Percentiles rank a stretch among this genome's conserved stretches.
Evolutionary conservation across 2,329 filamentous ascomycete species (phyloP).

Genomic region (Fusarium bulbicola): DNA sequence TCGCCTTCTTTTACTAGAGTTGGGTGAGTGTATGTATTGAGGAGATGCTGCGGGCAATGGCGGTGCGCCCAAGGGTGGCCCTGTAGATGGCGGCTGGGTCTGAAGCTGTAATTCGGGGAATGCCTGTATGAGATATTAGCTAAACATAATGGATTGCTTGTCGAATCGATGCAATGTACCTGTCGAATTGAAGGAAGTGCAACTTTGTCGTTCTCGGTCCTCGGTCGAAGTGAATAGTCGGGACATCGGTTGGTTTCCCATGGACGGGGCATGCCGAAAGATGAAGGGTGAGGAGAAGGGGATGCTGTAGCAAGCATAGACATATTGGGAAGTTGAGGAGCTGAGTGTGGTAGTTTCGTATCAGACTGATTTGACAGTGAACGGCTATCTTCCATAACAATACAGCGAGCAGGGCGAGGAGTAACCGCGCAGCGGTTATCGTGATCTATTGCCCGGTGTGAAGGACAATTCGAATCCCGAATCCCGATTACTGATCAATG

Average conservation of each 20-base stretch:
- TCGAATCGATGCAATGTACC: conserved; percentile 47
- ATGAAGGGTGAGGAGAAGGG: conserved; percentile 52
- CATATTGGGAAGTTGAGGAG: conserved; percentile 52
- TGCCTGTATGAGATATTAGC: conserved; percentile 48
- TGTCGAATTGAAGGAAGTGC: conserved; percentile 63
- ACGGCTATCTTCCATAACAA: conserved; percentile 55
- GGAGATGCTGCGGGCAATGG: conserved; percentile 49
- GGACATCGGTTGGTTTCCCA: conserved; percentile 51
- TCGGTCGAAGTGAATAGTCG: conserved; percentile 49
- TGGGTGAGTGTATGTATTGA: conserved; percentile 61
- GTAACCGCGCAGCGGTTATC: conserved; percentile 34
- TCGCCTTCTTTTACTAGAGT: conserved; percentile 58
- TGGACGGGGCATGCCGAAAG: conserved; percentile 49
- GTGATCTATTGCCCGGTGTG: conserved; percentile 14
- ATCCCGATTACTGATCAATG: background rate
- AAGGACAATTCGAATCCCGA: background rate
- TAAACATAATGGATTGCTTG: background rate
- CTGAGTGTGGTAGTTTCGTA: conserved; percentile 38
- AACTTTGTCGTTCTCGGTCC: conserved; percentile 52
- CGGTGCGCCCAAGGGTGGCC: conserved; percentile 48
- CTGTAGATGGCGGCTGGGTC: conserved; percentile 47
- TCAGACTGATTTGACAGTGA: conserved; percentile 44
- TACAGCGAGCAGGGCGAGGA: conserved; percentile 26
- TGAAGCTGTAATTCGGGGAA: conserved; percentile 56
- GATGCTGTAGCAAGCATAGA: conserved; percentile 60